Percentiles rank a stretch among this genome's conserved stretches.
Conservation (phyloP, 768 basidiomycete species). For the Macrolepiota albuminosa region DNA sequence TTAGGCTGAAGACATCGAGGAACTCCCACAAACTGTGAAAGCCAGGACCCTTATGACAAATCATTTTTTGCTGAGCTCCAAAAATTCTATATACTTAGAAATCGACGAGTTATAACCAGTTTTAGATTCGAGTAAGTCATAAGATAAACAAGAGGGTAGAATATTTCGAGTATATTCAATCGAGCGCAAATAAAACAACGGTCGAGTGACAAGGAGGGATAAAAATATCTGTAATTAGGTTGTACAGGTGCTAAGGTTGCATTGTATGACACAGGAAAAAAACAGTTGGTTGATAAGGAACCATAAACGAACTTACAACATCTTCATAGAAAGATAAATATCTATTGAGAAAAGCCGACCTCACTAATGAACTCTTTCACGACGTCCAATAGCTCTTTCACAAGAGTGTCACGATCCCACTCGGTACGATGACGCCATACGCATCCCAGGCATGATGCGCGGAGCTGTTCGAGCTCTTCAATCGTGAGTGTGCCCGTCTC, state of each 20-base stretch:
- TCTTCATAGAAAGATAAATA: background rate
- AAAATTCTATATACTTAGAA: no score
- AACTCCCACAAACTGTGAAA: no score
- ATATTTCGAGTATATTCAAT: background rate
- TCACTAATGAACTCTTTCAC: conserved; percentile 67
- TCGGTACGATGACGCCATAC: conserved; percentile 81
- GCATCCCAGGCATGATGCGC: conserved; percentile 72
- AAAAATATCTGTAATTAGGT: conserved; percentile 3
- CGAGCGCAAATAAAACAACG: background rate
- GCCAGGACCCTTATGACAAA: no score
- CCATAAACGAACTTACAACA: background rate
- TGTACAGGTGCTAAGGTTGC: background rate
- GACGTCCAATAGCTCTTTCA: conserved; percentile 53
- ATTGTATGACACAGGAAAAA: background rate
- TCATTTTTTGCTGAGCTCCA: no score
- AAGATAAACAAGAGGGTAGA: background rate
- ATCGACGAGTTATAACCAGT: no score
- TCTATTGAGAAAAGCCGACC: conserved; percentile 27
- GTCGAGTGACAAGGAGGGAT: background rate
- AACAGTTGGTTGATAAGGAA: background rate
- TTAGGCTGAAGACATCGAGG: no score
- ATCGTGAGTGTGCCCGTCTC: conserved; percentile 61
- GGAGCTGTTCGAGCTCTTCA: conserved; percentile 91
- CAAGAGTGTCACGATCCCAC: conserved; percentile 75
- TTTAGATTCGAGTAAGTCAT: background rate